phyloP scores from a whole-genome alignment of 768 basidiomycete genomes.

The Porpolomopsis calyptriformis region DNA sequence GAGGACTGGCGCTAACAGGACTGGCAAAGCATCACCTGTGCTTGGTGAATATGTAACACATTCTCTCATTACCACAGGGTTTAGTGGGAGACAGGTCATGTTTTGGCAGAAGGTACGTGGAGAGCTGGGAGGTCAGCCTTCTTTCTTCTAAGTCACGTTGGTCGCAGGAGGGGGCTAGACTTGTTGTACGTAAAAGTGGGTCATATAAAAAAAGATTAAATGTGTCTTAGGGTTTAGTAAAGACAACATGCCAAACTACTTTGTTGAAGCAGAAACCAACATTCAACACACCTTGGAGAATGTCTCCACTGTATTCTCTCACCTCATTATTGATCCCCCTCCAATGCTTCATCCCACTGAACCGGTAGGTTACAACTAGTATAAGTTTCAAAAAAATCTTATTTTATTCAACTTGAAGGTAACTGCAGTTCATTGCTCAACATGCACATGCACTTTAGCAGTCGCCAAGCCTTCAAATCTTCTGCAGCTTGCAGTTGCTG shows the following conservation, averaged over 20 bases:
- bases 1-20: too few relatives aligned
- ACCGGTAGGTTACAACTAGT: not conserved
- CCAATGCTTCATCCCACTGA: not conserved
- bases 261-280: not conserved
- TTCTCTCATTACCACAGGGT: too few relatives aligned
- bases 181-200: not conserved
- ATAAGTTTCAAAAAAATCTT: not conserved
- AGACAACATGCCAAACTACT: not conserved
- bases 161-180: not conserved
- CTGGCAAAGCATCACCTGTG: too few relatives aligned
- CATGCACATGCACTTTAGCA: not conserved
- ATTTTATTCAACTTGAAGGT: not conserved
- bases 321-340: not conserved
- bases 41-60: too few relatives aligned
- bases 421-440: not conserved
- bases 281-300: not conserved
- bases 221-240: not conserved
- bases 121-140: too few relatives aligned
- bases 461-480: not conserved
- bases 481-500: not conserved
- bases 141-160: too few relatives aligned
- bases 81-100: too few relatives aligned
- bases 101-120: too few relatives aligned
- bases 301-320: not conserved
- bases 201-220: not conserved